Percentiles rank a stretch among this genome's conserved stretches.
Evolutionary conservation across 352 stramenopile species (phyloP).

Genomic region (Elongisporangium anandrum): DNA sequence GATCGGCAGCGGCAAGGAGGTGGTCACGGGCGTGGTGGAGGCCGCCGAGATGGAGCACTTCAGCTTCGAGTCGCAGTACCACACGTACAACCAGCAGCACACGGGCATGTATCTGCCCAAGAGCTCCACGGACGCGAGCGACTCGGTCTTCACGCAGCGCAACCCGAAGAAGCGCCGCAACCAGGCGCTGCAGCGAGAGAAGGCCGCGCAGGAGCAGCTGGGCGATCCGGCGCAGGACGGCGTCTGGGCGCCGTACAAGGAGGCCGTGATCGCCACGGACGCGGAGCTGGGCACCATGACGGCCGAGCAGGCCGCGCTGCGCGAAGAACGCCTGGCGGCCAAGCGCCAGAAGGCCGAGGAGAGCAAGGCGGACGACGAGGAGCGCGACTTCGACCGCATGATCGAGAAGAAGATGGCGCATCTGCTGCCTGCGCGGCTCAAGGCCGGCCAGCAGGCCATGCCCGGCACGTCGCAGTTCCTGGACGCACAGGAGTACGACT

Average conservation of each 20-base stretch:
- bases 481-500: conserved; percentile 91
- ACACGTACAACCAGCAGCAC: conserved; percentile 63
- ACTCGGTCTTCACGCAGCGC: conserved; percentile 28
- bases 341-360: conserved; percentile 57
- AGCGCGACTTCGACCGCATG: conserved; percentile 85
- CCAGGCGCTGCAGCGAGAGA: conserved; percentile 26
- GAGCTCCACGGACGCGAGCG: conserved; percentile 20
- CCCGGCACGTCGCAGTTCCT: conserved; percentile 84
- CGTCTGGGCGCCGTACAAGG: conserved; percentile 61
- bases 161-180: conserved; percentile 42
- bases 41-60: conserved; percentile 63
- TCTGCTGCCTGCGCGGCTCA: conserved; percentile 64
- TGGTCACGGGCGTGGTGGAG: conserved; percentile 77
- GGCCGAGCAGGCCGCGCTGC: conserved; percentile 46
- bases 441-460: conserved; percentile 57
- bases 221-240: conserved; percentile 37
- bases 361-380: conserved; percentile 58
- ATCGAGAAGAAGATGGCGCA: conserved; percentile 83
- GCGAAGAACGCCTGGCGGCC: conserved; percentile 45
- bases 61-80: conserved; percentile 80
- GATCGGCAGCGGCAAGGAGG: conserved; percentile 56
- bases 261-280: conserved; percentile 43
- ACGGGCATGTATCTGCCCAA: conserved; percentile 19
- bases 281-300: conserved; percentile 44
- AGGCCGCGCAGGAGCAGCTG: conserved; percentile 31